A percentile compares a stretch with the other conserved stretches of the same genome.
phyloP scores from a whole-genome alignment of 78 protist genomes.

The Polysphondylium violaceum region DNA sequence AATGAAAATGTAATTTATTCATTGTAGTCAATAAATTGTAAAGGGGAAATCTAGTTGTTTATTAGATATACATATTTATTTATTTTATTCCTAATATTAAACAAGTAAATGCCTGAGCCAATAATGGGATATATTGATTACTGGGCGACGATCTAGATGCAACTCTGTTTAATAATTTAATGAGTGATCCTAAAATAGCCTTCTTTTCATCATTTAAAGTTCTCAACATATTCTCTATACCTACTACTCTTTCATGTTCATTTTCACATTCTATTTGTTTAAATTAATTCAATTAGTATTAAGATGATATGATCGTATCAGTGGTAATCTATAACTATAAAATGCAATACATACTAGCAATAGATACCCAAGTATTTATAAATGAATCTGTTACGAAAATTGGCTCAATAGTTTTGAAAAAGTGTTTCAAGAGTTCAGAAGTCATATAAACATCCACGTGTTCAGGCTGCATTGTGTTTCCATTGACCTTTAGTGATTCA shows the following conservation, averaged over 20 bases:
- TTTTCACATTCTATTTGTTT: slow-evolving; percentile 14
- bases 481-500: slow-evolving; percentile 51
- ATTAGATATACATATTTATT: no score
- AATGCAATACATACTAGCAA: slow-evolving; percentile 1
- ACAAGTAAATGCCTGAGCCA: slow-evolving; percentile 18
- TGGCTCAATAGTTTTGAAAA: slow-evolving; percentile 24
- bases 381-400: slow-evolving; percentile 11
- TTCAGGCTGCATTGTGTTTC: slow-evolving; percentile 25
- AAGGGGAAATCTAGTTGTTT: no score
- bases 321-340: neutral
- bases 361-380: slow-evolving; percentile 8
- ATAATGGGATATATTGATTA: slow-evolving; percentile 7
- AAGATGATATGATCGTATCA: neutral
- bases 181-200: slow-evolving; percentile 22
- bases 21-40: no score
- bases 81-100: no score
- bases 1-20: no score
- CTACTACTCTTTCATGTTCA: neutral
- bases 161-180: slow-evolving; percentile 15
- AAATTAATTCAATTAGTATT: no score
- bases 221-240: neutral
- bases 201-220: slow-evolving; percentile 19
- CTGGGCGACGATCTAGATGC: slow-evolving; percentile 17
- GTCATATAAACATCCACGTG: slow-evolving; percentile 69
- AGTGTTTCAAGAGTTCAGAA: slow-evolving; percentile 42